These are phyloP conservation scores for Lineolata rhizophorae DNA, from an alignment of 495 filamentous ascomycete species.

Conservation along the genomic window DNA sequence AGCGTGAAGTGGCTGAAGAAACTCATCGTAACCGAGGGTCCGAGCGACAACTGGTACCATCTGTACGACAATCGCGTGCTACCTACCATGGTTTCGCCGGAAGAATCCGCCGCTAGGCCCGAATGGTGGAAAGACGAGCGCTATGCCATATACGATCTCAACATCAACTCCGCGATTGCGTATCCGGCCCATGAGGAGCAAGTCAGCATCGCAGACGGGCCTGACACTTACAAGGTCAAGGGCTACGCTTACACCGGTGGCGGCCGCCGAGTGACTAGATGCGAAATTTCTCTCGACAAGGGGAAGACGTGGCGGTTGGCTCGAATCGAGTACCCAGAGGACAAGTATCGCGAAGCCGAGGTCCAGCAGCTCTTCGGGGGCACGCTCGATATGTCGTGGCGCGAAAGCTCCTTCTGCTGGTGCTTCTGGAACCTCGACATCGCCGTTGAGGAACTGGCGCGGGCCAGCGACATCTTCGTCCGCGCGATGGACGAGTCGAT, in stretches of 20 bases:
- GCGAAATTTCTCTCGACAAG: conserved; percentile 72
- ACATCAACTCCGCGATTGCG: conserved; percentile 64
- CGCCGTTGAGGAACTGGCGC: conserved; percentile 33
- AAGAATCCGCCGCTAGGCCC: conserved; percentile 51
- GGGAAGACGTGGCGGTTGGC: conserved; percentile 68
- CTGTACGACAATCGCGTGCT: conserved; percentile 87
- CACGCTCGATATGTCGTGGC: conserved; percentile 57
- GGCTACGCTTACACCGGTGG: conserved; percentile 88
- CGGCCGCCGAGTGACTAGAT: conserved; percentile 61
- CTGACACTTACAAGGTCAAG: conserved; percentile 38
- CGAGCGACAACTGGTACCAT: conserved; percentile 93
- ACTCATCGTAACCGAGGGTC: conserved; percentile 52
- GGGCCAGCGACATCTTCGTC: conserved; percentile 54
- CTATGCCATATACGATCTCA: conserved; percentile 89
- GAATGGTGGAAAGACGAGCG: conserved; percentile 79
- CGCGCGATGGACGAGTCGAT: conserved; percentile 85
- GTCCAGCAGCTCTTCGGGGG: conserved; percentile 54
- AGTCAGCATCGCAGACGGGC: conserved; percentile 22
- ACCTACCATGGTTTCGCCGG: conserved; percentile 71
- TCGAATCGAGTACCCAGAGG: conserved; percentile 66
- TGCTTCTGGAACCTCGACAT: conserved; percentile 80
- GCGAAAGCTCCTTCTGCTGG: conserved; percentile 79
- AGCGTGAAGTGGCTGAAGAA: conserved; percentile 92
- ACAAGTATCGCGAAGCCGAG: conserved; percentile 53
- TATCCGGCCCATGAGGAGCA: conserved; percentile 67